phyloP scores from a whole-genome alignment of 306 rosid species.

The Prunus mume region DNA sequence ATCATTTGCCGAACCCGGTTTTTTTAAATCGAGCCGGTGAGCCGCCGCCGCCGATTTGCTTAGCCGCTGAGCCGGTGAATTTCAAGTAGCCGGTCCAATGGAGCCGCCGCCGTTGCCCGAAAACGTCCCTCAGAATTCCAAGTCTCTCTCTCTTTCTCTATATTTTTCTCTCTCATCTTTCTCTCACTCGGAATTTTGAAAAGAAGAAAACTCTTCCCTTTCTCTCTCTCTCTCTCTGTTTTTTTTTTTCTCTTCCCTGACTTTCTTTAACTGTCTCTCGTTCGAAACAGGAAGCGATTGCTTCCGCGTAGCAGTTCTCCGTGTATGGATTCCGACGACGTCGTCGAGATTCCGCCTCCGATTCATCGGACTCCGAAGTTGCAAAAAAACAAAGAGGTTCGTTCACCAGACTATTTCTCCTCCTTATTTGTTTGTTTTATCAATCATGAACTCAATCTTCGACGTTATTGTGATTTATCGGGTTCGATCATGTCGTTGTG shows the following conservation, averaged over 20 bases:
- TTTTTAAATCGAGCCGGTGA: background rate
- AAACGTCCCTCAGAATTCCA: slow-evolving; percentile 26
- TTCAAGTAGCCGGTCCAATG: slow-evolving; percentile 12
- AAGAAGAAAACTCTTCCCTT: background rate
- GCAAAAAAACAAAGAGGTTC: slow-evolving; percentile 22
- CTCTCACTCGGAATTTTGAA: background rate
- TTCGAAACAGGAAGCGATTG: slow-evolving; percentile 33
- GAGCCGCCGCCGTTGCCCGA: slow-evolving; percentile 42
- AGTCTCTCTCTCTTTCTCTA: slow-evolving; percentile 16
- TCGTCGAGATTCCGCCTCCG: slow-evolving; percentile 42
- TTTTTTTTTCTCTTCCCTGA: background rate
- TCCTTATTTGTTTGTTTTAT: background rate
- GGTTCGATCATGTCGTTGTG: slow-evolving; percentile 1
- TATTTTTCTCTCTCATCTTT: background rate
- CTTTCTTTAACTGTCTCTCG: slow-evolving; percentile 29
- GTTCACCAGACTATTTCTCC: too few species aligned
- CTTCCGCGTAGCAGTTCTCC: slow-evolving; percentile 23
- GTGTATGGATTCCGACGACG: slow-evolving; percentile 58
- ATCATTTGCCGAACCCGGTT: background rate
- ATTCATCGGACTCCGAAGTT: slow-evolving; percentile 24
- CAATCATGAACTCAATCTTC: background rate
- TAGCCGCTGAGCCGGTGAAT: background rate
- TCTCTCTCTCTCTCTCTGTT: background rate
- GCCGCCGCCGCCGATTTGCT: background rate
- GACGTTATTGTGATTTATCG: background rate